Percentiles rank a stretch among this genome's conserved stretches.
These are phyloP conservation scores for Vitis hybrid DNA, from an alignment of 177 flowering plant genomes.

Conservation along the genomic window DNA sequence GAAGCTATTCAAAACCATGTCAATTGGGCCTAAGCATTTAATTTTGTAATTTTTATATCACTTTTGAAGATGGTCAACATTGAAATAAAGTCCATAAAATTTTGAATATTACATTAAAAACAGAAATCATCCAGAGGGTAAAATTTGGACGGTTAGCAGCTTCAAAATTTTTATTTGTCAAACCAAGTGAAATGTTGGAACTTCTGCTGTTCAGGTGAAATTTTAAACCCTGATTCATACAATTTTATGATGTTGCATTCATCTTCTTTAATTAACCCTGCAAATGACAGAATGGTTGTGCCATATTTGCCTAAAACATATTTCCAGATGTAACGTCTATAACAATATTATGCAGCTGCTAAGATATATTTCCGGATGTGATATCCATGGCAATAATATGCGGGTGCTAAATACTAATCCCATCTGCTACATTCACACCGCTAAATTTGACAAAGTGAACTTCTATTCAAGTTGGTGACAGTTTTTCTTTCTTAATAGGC, in stretches of 20 bases:
- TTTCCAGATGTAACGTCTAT: too few relatives aligned
- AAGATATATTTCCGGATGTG: neutral
- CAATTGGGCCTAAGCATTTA: too few relatives aligned
- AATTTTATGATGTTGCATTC: neutral
- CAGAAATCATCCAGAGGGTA: too few relatives aligned
- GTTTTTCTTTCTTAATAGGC: slow-evolving; percentile 45
- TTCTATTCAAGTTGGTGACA: neutral
- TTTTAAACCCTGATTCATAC: neutral
- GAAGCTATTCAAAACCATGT: too few relatives aligned
- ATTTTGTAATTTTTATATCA: too few relatives aligned
- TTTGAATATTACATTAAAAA: too few relatives aligned
- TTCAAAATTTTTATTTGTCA: too few relatives aligned
- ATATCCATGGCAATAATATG: neutral
- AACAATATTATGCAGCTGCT: neutral
- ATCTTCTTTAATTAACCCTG: neutral
- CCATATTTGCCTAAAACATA: neutral
- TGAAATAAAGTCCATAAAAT: too few relatives aligned
- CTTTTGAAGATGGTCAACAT: too few relatives aligned
- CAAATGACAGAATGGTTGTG: neutral
- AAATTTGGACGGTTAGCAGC: too few relatives aligned
- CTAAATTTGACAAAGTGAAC: neutral
- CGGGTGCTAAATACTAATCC: neutral
- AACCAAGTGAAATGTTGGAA: too few relatives aligned
- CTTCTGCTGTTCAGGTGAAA: too few relatives aligned
- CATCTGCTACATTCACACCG: neutral